Conservation (phyloP, 2,329 filamentous ascomycete genomes). For the Hypoxylon rubiginosum region DNA sequence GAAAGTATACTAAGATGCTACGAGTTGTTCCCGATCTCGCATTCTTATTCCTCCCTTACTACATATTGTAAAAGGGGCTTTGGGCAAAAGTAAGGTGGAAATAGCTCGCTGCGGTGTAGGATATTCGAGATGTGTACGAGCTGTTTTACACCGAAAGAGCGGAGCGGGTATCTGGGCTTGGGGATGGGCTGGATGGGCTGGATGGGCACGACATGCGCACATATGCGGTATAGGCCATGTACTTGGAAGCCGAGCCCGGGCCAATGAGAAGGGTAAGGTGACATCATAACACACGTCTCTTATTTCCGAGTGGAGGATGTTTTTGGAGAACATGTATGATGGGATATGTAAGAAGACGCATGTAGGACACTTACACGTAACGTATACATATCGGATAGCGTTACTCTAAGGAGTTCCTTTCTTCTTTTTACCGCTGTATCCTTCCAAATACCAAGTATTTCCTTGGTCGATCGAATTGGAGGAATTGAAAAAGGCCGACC, state of each 20-base stretch:
- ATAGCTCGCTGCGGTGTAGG: slow-evolving; percentile 35
- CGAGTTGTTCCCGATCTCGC: slow-evolving; percentile 13
- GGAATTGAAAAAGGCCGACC: slow-evolving; percentile 2
- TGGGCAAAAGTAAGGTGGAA: no score
- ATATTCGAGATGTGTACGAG: not conserved
- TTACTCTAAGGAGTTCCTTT: not conserved
- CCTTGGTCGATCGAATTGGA: not conserved
- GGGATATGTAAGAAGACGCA: not conserved
- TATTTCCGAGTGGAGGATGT: slow-evolving; percentile 28
- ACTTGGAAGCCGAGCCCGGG: slow-evolving; percentile 15
- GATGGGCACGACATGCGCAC: slow-evolving; percentile 2
- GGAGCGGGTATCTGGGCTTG: slow-evolving; percentile 31
- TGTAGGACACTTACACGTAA: not conserved
- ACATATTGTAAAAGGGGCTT: not conserved
- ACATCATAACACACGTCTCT: slow-evolving; percentile 36
- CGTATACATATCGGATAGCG: not conserved
- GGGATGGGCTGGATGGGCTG: not conserved
- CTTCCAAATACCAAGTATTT: not conserved
- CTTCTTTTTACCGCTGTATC: not conserved
- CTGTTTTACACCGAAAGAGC: slow-evolving; percentile 30
- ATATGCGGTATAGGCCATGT: slow-evolving; percentile 6
- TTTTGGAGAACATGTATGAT: slow-evolving; percentile 18
- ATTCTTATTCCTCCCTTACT: slow-evolving; percentile 7
- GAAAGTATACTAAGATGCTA: not conserved
- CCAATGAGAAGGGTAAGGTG: slow-evolving; percentile 13